Base-by-base conservation (phyloP, 108 stramenopile genomes). In the Poteriospumella lacustris region DNA sequence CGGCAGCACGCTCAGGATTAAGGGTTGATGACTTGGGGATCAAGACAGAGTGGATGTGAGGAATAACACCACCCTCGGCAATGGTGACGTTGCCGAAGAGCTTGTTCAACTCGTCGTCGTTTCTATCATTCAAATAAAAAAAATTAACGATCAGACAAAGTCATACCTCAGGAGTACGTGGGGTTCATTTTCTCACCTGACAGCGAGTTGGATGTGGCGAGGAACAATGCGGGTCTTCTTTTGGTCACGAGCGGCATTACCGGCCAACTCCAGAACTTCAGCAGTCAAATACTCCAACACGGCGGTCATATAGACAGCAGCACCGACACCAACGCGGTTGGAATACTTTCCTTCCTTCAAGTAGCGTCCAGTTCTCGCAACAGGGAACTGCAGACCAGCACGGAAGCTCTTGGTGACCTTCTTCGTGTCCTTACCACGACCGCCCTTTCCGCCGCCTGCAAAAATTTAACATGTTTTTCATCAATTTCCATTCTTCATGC, bases 21-120 rank as follows among this genome's bases (percentile, higher is more conserved):
- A n/a, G n/a, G n/a, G n/a, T n/a, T n/a, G n/a, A n/a, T n/a, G n/a
- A n/a, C 90, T 93, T 95, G 64, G 92, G 94, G 43, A 95, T 88
- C 58, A 95, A 87, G 24, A 93, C 91, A 2, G 92, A 88, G 91
- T 96, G 96, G 82, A 96, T 96, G 88, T 96, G 94, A 58, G 96
- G 96, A 39, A 96, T 80, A 3, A 96, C 96, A 85, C 96, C 96
- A 33, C 96, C 96, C 56, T 90, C 72, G 1, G 96, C 52, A n/a
- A 56, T 56, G 24, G 52, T 56, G 52, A 56, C 52, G 24, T 42
- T 52, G 36, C 79, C 58, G 12, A 87, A 82, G 12, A 87, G 83
- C 82, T 84, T 81, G 83, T 87, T 87, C 29, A 87, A 82, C 82
- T 87, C 86, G 68, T 87, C 86, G 60, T 87, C 86, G 62, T 87